Conservation (phyloP, 2,329 filamentous ascomycete genomes). For the Diaporthe longicolla region DNA sequence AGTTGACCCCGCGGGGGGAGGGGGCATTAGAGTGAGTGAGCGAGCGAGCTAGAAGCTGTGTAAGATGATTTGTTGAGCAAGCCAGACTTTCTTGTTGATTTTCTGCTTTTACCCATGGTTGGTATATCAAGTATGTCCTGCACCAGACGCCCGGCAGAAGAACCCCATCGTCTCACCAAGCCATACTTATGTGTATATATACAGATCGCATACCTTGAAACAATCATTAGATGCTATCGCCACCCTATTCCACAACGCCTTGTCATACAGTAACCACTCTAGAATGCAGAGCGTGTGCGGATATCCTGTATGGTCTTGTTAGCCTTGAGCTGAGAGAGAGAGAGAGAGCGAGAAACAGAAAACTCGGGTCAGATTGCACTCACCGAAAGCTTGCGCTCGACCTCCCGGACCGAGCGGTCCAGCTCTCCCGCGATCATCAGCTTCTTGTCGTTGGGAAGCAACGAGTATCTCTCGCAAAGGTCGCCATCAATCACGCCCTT, state of each 20-base stretch:
- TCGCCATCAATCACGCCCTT: conserved; percentile 98
- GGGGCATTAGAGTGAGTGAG: conserved; percentile 1
- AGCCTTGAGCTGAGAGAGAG: conserved; percentile 31
- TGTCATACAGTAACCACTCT: conserved; percentile 46
- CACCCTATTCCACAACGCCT: conserved; percentile 38
- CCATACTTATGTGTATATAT: conserved; percentile 30
- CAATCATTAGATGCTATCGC: conserved; percentile 23
- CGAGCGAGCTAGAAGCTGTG: not conserved
- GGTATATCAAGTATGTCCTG: conserved; percentile 27
- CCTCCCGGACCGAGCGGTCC: conserved; percentile 90
- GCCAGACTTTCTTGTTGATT: conserved; percentile 10
- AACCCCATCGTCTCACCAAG: conserved; percentile 29
- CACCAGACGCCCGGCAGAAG: conserved; percentile 34
- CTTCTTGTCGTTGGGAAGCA: conserved; percentile 90
- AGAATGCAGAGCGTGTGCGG: conserved; percentile 72
- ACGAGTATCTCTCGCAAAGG: conserved; percentile 90
- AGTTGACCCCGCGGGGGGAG: not conserved
- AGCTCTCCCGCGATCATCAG: conserved; percentile 94
- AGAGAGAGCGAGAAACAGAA: conserved; percentile 39
- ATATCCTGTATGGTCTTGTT: conserved; percentile 60
- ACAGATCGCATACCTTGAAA: conserved; percentile 38
- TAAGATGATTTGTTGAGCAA: conserved; percentile 25
- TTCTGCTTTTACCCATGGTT: conserved; percentile 22
- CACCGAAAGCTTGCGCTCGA: conserved; percentile 93
- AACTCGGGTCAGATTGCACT: conserved; percentile 46